Conservation (phyloP, 2,329 filamentous ascomycete species). For the Diaporthe humulicola region DNA sequence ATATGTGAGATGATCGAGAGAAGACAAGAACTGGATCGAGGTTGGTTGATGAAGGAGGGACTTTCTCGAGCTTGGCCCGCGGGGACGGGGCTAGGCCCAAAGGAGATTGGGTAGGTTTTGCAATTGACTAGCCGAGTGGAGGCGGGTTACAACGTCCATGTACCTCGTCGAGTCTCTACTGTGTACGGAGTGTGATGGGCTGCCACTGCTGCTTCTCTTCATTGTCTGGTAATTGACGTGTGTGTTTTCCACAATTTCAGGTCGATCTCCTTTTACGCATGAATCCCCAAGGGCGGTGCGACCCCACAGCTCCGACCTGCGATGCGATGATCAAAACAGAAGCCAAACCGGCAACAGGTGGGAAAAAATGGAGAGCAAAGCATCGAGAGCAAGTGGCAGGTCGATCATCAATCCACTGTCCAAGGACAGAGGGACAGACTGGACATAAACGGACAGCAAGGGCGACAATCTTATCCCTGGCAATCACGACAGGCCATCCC, state of each 20-base stretch:
- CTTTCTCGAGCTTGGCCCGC: not conserved
- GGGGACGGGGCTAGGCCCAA: conserved; percentile 19
- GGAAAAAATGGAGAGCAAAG: conserved; percentile 1
- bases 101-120: conserved; percentile 16
- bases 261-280: not conserved
- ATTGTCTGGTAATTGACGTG: not conserved
- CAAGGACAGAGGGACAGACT: not conserved
- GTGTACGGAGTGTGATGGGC: not conserved
- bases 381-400: not conserved
- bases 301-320: conserved; percentile 5
- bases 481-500: not conserved
- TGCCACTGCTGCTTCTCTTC: not conserved
- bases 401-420: conserved; percentile 6
- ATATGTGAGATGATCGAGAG: not conserved
- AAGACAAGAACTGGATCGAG: not conserved
- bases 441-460: not conserved
- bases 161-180: not conserved
- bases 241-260: not conserved
- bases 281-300: conserved; percentile 16
- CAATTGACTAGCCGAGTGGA: conserved; percentile 13
- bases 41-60: conserved; percentile 25
- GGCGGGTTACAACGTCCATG: not conserved
- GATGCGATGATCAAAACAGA: conserved; percentile 24
- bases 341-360: not conserved
- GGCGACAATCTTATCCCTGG: conserved; percentile 23